Evolutionary conservation across 1,139 yeast genomes (phyloP).

Genomic region (Suhomyces coccinellae): DNA sequence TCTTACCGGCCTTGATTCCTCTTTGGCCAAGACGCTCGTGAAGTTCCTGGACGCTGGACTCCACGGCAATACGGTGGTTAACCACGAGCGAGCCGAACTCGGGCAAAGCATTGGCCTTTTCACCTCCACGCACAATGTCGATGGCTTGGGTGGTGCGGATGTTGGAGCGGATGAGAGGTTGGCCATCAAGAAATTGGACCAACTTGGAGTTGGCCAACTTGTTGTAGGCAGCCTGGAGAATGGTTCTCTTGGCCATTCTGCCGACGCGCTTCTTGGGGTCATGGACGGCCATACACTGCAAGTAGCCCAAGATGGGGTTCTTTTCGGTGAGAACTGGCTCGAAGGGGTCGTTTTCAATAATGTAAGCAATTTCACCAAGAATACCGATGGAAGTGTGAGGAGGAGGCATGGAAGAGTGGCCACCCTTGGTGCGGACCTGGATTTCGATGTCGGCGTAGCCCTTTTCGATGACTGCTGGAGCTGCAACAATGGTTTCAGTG

Average conservation of each 20-base stretch:
- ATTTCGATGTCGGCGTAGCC: constrained; percentile 57
- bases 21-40: constrained; percentile 24
- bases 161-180: constrained; percentile 22
- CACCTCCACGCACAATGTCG: constrained; percentile 37
- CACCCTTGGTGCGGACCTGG: constrained; percentile 59
- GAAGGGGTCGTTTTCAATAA: constrained; percentile 53
- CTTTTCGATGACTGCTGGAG: constrained; percentile 61
- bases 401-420: constrained; percentile 74
- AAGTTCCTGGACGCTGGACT: constrained; percentile 25
- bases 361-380: constrained; percentile 50
- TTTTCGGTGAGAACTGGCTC: constrained; percentile 40
- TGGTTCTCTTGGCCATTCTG: constrained; percentile 20
- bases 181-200: constrained; percentile 17
- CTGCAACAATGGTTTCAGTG: constrained; percentile 37
- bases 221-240: constrained; percentile 29
- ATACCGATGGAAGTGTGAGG: constrained; percentile 77
- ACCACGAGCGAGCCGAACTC: constrained; percentile 33
- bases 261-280: constrained; percentile 18
- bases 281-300: constrained; percentile 51
- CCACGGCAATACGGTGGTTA: constrained; percentile 37
- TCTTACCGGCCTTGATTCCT: constrained; percentile 29
- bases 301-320: constrained; percentile 50
- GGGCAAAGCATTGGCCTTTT: constrained; percentile 40
- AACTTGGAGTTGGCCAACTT: constrained; percentile 28
- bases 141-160: constrained; percentile 37